phyloP scores from a whole-genome alignment of 805 yeast genomes.

The Kockiozyma suomiensis region DNA sequence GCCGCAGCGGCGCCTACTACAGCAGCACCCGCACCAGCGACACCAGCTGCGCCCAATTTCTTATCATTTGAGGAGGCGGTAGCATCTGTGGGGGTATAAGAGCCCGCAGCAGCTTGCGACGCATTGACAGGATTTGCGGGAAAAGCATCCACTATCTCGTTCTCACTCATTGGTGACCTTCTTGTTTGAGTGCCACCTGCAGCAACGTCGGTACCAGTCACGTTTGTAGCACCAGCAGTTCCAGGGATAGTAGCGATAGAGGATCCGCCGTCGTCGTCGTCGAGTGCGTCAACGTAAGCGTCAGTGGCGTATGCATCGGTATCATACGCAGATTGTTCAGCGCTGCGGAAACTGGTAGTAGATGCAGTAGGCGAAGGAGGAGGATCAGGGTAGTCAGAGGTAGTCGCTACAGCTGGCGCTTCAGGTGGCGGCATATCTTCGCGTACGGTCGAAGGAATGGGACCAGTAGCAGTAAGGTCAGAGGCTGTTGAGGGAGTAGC shows the following conservation, averaged over 20 bases:
- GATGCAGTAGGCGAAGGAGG: constrained; percentile 31
- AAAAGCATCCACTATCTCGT: background rate
- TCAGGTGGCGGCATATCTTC: constrained; percentile 21
- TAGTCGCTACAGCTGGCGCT: background rate
- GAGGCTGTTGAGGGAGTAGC: constrained; percentile 25
- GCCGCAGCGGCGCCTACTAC: background rate
- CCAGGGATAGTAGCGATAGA: constrained; percentile 22
- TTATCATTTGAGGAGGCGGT: background rate
- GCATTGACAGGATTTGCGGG: constrained; percentile 4
- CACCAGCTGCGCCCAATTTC: background rate
- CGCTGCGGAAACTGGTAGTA: constrained; percentile 25
- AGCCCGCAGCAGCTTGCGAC: background rate
- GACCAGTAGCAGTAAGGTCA: background rate
- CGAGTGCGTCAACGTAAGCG: constrained; percentile 14
- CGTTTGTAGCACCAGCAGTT: constrained; percentile 12
- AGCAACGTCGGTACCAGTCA: constrained; percentile 2
- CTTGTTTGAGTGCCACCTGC: background rate
- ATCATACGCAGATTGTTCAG: constrained; percentile 5
- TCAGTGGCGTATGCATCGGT: constrained; percentile 23
- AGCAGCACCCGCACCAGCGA: constrained; percentile 8
- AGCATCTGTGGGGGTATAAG: background rate
- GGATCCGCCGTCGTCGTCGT: constrained; percentile 14
- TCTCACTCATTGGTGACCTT: background rate
- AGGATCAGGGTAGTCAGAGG: background rate
- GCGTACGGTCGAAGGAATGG: constrained; percentile 9